phyloP scores from a whole-genome alignment of 1,139 yeast species.

The Taphrina flavorubra region DNA sequence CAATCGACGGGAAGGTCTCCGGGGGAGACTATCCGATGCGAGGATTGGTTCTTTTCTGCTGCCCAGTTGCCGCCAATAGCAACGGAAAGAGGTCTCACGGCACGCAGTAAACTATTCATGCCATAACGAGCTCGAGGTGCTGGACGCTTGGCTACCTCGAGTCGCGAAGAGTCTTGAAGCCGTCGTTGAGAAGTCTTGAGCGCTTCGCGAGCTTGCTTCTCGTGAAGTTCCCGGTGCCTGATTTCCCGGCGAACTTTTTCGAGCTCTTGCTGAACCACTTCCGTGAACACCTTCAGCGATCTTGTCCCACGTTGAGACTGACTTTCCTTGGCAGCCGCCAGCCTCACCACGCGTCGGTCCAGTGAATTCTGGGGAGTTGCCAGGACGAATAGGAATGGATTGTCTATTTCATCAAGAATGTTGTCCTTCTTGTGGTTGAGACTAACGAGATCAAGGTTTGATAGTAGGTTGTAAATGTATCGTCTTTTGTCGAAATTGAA shows the following conservation, averaged over 20 bases:
- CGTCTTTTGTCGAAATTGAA: conserved; percentile 73
- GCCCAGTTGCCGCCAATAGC: conserved; percentile 49
- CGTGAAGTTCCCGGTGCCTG: conserved; percentile 56
- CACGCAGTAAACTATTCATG: conserved; percentile 51
- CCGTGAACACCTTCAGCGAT: conserved; percentile 54
- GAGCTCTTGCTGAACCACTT: conserved; percentile 57
- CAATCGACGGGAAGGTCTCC: conserved; percentile 59
- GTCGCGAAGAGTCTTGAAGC: conserved; percentile 43
- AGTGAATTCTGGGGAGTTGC: conserved; percentile 20
- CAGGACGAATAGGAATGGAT: conserved; percentile 21
- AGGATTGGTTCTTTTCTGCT: conserved; percentile 11
- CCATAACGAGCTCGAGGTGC: conserved; percentile 47
- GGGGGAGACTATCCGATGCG: not conserved
- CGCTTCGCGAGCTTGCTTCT: conserved; percentile 49
- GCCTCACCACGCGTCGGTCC: conserved; percentile 46
- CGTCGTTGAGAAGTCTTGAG: conserved; percentile 11
- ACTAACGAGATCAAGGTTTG: conserved; percentile 53
- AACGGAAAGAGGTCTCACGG: conserved; percentile 56
- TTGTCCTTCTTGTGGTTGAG: not conserved
- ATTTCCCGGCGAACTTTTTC: conserved; percentile 62
- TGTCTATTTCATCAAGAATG: conserved; percentile 5
- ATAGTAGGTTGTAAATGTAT: conserved; percentile 62
- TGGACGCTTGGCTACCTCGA: conserved; percentile 44
- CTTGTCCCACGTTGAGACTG: conserved; percentile 10
- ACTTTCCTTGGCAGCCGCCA: conserved; percentile 24